Base-by-base conservation (phyloP, 768 basidiomycete species). In the Suillus americanus region DNA sequence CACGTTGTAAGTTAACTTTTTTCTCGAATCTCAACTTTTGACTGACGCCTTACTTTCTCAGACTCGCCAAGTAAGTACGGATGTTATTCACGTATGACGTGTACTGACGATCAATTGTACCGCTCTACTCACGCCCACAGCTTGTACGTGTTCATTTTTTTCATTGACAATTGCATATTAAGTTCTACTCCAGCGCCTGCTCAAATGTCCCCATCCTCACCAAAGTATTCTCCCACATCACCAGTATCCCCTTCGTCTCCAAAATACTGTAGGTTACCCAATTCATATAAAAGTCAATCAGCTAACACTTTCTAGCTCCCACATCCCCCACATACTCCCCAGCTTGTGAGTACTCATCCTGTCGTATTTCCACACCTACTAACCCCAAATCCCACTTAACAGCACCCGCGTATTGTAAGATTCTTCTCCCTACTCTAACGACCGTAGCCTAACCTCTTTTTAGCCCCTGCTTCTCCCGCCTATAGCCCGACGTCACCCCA, bases 221-320 rank as follows among this genome's bases (percentile, higher is more conserved):
- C 95, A 8, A 92, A 90, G 71, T 97, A 95, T 77, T 95, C 94
- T 13, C 96, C 96, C 3, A 94, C 96, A 0, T 96, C 94, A 4
- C 96, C 96, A 75, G 86, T 89, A 9, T 95, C 93, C 3, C 95
- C 95, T 0, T 86, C 95, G 3, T 96, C 94, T 41, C 96, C 96
- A 62, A 92, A 91, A 85, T 94, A 94, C 75, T 94, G 93, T 94
- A 78, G 68, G 92, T 82, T 5, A 13, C 7, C 28, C 0, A 28
- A 25, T 14, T 59, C 25, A 28, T 14, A 3, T 28, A 3, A 30
- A 35, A 63, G n/a, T 35, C 61, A 9, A 3, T 68, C 73, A 57
- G 65, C 66, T 64, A 23, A 54, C 64, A 20, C 57, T 65, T 33
- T 64, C 7, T 68, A 94, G 92, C 92, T 64, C 92, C 92, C 18